phyloP scores from a whole-genome alignment of 129 eudicot genomes.

The Flaveria bidentis region DNA sequence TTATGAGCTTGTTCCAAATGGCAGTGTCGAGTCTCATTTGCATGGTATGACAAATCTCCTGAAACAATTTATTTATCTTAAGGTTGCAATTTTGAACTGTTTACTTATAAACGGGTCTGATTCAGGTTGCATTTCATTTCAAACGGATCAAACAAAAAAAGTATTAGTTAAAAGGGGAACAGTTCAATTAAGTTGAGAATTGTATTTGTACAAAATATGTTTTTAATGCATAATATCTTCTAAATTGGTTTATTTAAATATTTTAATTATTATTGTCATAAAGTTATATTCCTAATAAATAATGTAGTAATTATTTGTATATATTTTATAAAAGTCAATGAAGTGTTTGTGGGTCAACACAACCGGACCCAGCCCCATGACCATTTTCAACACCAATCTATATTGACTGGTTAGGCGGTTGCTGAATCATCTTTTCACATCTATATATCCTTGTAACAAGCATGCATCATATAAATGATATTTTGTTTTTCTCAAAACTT shows the following conservation, averaged over 20 bases:
- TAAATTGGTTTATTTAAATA: neutral
- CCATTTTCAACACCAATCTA: neutral
- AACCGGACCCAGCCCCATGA: neutral
- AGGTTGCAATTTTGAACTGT: neutral
- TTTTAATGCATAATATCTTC: neutral
- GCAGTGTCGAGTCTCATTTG: slow-evolving; percentile 94
- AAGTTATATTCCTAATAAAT: neutral
- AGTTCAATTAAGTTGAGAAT: neutral
- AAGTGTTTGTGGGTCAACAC: neutral
- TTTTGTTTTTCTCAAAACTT: neutral
- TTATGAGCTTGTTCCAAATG: slow-evolving; percentile 88
- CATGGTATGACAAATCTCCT: slow-evolving; percentile 57
- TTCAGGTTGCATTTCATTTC: neutral
- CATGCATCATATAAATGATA: neutral
- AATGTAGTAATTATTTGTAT: neutral
- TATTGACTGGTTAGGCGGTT: neutral
- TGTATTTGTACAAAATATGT: neutral
- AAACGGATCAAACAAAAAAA: neutral
- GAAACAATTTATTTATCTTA: slow-evolving; percentile 7
- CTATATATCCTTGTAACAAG: neutral
- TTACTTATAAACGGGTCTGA: neutral
- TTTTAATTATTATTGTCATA: neutral
- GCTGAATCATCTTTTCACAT: neutral
- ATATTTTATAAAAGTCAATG: neutral
- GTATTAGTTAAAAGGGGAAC: neutral